phyloP scores from a whole-genome alignment of 306 rosid genomes.

The Ormosia emarginata region DNA sequence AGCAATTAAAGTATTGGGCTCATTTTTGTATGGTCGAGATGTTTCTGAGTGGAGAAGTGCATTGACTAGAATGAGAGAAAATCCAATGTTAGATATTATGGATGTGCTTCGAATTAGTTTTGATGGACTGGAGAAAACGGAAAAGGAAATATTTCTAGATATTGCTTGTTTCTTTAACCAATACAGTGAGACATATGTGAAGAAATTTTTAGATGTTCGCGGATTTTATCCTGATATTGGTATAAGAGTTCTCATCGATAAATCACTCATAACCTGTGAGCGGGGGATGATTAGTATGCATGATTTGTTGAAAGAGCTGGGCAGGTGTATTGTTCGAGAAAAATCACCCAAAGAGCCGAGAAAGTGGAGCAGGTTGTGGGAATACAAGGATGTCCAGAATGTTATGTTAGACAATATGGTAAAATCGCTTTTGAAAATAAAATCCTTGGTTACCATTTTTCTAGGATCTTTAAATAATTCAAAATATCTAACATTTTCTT shows the following conservation, averaged over 20 bases:
- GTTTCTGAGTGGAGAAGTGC: not conserved
- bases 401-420: not conserved
- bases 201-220: too few species aligned
- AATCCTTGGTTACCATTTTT: not conserved
- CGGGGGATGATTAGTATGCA: not conserved
- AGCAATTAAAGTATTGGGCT: not conserved
- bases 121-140: not conserved
- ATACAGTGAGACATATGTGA: fast-evolving
- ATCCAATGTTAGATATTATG: not conserved
- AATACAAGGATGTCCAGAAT: not conserved
- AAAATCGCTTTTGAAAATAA: not conserved
- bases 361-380: not conserved
- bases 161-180: not conserved
- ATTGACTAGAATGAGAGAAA: not conserved
- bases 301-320: not conserved
- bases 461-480: not conserved
- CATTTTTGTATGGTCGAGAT: not conserved
- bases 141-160: conserved; percentile 2
- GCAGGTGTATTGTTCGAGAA: not conserved
- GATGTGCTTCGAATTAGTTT: not conserved
- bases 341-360: not conserved
- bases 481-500: not conserved
- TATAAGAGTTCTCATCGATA: not conserved
- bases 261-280: not conserved
- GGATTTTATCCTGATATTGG: too few species aligned